Conservation (phyloP, 2,329 filamentous ascomycete species). For the Trichophyton simii region DNA sequence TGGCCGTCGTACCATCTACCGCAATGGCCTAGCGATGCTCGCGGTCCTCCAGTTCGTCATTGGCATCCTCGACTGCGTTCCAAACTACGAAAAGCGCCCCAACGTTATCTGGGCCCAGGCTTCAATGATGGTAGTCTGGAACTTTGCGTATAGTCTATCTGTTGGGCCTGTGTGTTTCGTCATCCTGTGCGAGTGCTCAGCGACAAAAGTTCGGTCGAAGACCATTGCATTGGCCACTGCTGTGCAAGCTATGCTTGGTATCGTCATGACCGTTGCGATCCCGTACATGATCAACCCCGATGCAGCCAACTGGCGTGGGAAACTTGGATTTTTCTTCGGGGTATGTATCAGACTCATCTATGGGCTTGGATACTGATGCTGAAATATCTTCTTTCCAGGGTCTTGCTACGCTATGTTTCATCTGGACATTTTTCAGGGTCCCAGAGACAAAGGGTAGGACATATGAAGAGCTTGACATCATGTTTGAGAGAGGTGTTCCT, state of each 20-base stretch:
- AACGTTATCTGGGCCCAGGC: slow-evolving; percentile 24
- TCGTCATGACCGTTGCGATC: slow-evolving; percentile 29
- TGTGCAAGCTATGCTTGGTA: slow-evolving; percentile 29
- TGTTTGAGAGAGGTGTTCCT: slow-evolving; percentile 30
- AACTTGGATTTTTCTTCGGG: slow-evolving; percentile 26
- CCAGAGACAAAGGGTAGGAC: slow-evolving; percentile 17
- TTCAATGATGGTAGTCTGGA: slow-evolving; percentile 27
- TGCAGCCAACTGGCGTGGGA: slow-evolving; percentile 22
- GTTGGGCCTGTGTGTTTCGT: slow-evolving; percentile 35
- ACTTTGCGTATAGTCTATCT: slow-evolving; percentile 30
- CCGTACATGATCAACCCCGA: slow-evolving; percentile 33
- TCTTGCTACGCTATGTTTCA: slow-evolving; percentile 11
- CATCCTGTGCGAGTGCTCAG: slow-evolving; percentile 37
- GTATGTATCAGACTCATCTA: slow-evolving; percentile 7
- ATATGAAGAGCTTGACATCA: slow-evolving; percentile 22
- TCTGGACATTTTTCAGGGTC: slow-evolving; percentile 17
- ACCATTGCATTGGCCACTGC: slow-evolving; percentile 34
- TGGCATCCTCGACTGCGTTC: slow-evolving; percentile 30
- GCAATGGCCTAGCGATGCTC: slow-evolving; percentile 22
- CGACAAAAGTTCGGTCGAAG: slow-evolving; percentile 32
- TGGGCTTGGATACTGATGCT: not conserved
- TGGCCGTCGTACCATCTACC: slow-evolving; percentile 24
- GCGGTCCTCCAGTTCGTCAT: slow-evolving; percentile 26
- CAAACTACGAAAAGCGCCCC: slow-evolving; percentile 17
- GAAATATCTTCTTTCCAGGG: slow-evolving; percentile 5